phyloP scores from a whole-genome alignment of 139 green algal genomes.

The Tetraselmis chui region DNA sequence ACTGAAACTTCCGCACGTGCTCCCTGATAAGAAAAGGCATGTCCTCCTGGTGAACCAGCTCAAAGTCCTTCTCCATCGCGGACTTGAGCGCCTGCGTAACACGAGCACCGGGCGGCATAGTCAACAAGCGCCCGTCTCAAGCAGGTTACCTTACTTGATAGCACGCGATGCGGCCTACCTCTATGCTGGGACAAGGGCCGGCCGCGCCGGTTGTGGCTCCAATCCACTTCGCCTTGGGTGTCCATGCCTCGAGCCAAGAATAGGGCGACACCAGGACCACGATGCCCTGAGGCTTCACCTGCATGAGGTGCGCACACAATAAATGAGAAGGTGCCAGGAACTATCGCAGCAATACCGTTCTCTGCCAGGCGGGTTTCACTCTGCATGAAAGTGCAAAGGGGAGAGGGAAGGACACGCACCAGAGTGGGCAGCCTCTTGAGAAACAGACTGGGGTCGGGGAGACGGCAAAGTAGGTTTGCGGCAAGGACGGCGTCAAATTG shows the following conservation, averaged over 20 bases:
- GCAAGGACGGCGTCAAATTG: conserved; percentile 62
- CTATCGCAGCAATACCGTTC: conserved; percentile 1
- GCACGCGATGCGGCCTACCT: no score
- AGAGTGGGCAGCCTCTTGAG: conserved; percentile 33
- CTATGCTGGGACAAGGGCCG: background rate
- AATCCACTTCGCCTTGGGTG: conserved; percentile 9
- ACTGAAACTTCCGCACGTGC: conserved; percentile 53
- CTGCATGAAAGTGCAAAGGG: conserved; percentile 7
- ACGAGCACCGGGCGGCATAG: no score
- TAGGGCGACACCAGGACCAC: conserved; percentile 58
- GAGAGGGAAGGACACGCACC: conserved; percentile 8
- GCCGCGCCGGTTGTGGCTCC: background rate
- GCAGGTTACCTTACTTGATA: no score
- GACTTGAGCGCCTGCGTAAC: background rate
- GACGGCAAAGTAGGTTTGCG: conserved; percentile 62
- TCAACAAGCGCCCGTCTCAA: no score
- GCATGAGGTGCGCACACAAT: conserved; percentile 3
- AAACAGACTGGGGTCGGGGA: conserved; percentile 53
- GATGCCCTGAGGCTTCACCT: conserved; percentile 14
- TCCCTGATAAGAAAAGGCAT: conserved; percentile 55
- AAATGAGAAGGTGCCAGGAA: conserved; percentile 1
- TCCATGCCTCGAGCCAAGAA: conserved; percentile 57
- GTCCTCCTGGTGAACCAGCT: conserved; percentile 29
- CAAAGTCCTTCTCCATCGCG: conserved; percentile 20
- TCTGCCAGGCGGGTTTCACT: conserved; percentile 8